A percentile compares a stretch with the other conserved stretches of the same genome.
These are phyloP conservation scores for Zea luxurians DNA, from an alignment of 176 grass and related monocot genomes.

Conservation along the genomic window DNA sequence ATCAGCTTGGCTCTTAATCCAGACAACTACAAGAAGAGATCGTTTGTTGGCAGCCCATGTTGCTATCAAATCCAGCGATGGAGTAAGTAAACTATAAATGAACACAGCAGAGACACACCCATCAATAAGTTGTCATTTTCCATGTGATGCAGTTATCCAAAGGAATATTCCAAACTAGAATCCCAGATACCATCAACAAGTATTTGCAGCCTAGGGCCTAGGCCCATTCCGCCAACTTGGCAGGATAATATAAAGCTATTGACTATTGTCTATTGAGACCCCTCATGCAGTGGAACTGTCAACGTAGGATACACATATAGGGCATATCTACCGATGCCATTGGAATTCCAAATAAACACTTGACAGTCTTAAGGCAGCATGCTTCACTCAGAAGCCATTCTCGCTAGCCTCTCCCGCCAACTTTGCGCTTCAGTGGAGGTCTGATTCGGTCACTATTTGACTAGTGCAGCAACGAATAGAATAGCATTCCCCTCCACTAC, in stretches of 20 bases:
- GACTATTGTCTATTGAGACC: slow-evolving; percentile 39
- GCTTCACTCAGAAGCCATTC: slow-evolving; percentile 51
- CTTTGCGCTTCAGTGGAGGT: slow-evolving; percentile 38
- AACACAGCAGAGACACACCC: slow-evolving; percentile 30
- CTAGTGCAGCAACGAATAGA: slow-evolving; percentile 42
- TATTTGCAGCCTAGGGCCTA: slow-evolving; percentile 40
- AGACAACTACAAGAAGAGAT: slow-evolving; percentile 28
- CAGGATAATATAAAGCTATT: slow-evolving; percentile 43
- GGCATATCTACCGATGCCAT: slow-evolving; percentile 46
- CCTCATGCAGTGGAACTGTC: slow-evolving; percentile 47
- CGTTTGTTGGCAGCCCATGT: slow-evolving; percentile 34
- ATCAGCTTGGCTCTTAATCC: slow-evolving; percentile 17
- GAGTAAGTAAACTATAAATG: slow-evolving; percentile 16
- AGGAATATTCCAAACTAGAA: slow-evolving; percentile 72
- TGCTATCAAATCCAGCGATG: slow-evolving; percentile 38
- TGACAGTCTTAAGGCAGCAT: slow-evolving; percentile 25
- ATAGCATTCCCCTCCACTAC: slow-evolving; percentile 40
- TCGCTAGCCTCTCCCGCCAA: slow-evolving; percentile 29
- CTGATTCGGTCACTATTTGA: slow-evolving; percentile 36
- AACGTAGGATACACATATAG: slow-evolving; percentile 30
- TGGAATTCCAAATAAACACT: slow-evolving; percentile 38
- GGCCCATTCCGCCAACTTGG: slow-evolving; percentile 45
- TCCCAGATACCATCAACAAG: slow-evolving; percentile 50
- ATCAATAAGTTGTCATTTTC: slow-evolving; percentile 44
- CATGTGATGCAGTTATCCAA: slow-evolving; percentile 49